Evolutionary conservation across 768 basidiomycete species (phyloP).

Genomic region (Xerocomus spinulosus): DNA sequence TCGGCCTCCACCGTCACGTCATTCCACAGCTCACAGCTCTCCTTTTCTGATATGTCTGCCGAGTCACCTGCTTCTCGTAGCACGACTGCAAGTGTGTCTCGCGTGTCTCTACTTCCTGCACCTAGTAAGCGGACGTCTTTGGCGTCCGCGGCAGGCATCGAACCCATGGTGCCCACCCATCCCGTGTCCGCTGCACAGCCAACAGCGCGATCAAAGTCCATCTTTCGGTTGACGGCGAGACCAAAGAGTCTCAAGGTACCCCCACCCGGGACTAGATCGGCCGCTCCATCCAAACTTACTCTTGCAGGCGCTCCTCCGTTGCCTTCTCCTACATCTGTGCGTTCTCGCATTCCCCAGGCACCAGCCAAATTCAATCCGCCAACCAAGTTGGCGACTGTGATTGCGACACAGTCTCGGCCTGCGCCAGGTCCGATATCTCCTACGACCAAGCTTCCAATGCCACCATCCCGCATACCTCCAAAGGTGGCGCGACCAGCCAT

Average conservation of each 20-base stretch:
- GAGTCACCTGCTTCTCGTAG: slow-evolving; percentile 17
- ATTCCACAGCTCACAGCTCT: slow-evolving; percentile 21
- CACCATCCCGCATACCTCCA: slow-evolving; percentile 13
- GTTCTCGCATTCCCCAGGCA: slow-evolving; percentile 19
- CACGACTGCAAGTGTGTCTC: slow-evolving; percentile 12
- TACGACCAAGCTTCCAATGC: slow-evolving; percentile 19
- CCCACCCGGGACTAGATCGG: not conserved
- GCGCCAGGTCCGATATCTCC: not conserved
- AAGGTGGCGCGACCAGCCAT: slow-evolving; percentile 7
- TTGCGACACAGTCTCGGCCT: slow-evolving; percentile 23
- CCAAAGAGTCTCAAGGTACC: slow-evolving; percentile 22
- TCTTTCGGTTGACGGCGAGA: slow-evolving; percentile 27
- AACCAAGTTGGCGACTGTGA: slow-evolving; percentile 27
- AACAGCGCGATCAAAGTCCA: slow-evolving; percentile 24
- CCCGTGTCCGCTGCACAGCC: not conserved
- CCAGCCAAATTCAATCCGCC: slow-evolving; percentile 28
- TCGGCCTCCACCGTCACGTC: slow-evolving; percentile 27
- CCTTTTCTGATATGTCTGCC: slow-evolving; percentile 8
- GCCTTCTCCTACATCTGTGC: slow-evolving; percentile 3
- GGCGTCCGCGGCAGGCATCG: slow-evolving; percentile 22
- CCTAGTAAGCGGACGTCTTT: slow-evolving; percentile 26
- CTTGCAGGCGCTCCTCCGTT: not conserved
- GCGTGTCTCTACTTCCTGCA: slow-evolving; percentile 22
- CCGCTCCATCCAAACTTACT: slow-evolving; percentile 15
- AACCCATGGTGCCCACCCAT: slow-evolving; percentile 9